Evolutionary conservation across 441 rosid species (phyloP).

Genomic region (Bruguiera hainesii): DNA sequence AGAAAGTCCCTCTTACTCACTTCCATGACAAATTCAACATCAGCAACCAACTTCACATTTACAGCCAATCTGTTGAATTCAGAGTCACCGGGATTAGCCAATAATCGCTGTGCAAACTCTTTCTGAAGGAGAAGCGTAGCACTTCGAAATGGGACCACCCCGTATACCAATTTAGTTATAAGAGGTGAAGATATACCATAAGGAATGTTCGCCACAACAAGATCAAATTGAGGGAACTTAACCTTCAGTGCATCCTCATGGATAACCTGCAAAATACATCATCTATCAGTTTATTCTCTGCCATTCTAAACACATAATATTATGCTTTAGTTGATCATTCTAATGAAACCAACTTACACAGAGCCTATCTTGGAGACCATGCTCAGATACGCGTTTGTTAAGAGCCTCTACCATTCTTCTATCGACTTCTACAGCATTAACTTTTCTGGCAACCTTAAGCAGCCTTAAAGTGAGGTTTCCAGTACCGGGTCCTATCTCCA

Average conservation of each 20-base stretch:
- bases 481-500: conserved; percentile 88
- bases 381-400: conserved; percentile 43
- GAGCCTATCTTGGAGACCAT: conserved; percentile 39
- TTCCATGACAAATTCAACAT: conserved; percentile 73
- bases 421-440: conserved; percentile 74
- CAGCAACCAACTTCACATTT: conserved; percentile 74
- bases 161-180: conserved; percentile 73
- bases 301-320: neutral
- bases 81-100: conserved; percentile 82
- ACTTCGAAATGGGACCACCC: conserved; percentile 50
- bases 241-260: conserved; percentile 73
- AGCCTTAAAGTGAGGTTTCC: conserved; percentile 89
- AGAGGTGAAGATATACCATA: conserved; percentile 87
- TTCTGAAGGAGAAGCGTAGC: conserved; percentile 86
- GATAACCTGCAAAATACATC: conserved; percentile 46
- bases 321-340: neutral
- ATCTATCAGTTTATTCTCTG: neutral
- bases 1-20: conserved; percentile 88
- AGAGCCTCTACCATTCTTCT: conserved; percentile 73
- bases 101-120: conserved; percentile 74
- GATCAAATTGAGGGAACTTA: conserved; percentile 63
- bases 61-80: conserved; percentile 84
- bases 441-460: conserved; percentile 49
- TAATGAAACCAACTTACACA: conserved; percentile 36
- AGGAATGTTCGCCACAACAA: conserved; percentile 82